phyloP scores from a whole-genome alignment of 2,329 filamentous ascomycete species.

The Neofusicoccum cordaticola region DNA sequence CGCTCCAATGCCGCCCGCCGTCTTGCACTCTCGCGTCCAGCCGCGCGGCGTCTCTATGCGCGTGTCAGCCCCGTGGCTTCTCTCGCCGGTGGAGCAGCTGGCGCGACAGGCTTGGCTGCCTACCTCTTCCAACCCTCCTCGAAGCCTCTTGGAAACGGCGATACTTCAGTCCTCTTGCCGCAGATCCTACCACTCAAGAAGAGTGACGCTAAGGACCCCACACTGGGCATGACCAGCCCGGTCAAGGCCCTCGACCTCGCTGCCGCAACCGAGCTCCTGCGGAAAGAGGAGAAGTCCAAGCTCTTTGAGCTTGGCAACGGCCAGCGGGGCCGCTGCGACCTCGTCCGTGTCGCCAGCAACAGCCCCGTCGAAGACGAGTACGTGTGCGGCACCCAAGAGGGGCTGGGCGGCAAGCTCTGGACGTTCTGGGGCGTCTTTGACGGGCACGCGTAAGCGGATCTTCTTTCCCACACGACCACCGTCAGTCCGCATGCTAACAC shows the following conservation, averaged over 20 bases:
- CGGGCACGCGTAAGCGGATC: conserved; percentile 46
- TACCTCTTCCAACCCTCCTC: background rate
- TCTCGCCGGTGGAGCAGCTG: background rate
- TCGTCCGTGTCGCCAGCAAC: conserved; percentile 16
- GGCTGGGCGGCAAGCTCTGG: conserved; percentile 30
- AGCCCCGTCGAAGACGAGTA: conserved; percentile 29
- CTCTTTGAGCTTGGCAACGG: background rate
- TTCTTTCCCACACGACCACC: no score
- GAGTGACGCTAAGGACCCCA: background rate
- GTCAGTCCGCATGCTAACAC: no score
- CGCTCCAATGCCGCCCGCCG: background rate
- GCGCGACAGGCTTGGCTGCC: background rate
- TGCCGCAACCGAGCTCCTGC: background rate
- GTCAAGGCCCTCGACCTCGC: background rate
- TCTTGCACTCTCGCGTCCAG: background rate
- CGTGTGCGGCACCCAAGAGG: conserved; percentile 29
- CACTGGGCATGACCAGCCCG: background rate
- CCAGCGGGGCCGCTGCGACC: conserved; percentile 1
- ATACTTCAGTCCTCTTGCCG: background rate
- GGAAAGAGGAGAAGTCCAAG: background rate
- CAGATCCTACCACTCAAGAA: background rate
- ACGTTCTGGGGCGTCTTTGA: conserved; percentile 48
- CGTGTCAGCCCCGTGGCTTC: background rate
- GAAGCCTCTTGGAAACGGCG: background rate
- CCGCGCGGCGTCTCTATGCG: background rate